These are phyloP conservation scores for Meredithiella fracta DNA, from an alignment of 2,329 filamentous ascomycete genomes.

Conservation along the genomic window DNA sequence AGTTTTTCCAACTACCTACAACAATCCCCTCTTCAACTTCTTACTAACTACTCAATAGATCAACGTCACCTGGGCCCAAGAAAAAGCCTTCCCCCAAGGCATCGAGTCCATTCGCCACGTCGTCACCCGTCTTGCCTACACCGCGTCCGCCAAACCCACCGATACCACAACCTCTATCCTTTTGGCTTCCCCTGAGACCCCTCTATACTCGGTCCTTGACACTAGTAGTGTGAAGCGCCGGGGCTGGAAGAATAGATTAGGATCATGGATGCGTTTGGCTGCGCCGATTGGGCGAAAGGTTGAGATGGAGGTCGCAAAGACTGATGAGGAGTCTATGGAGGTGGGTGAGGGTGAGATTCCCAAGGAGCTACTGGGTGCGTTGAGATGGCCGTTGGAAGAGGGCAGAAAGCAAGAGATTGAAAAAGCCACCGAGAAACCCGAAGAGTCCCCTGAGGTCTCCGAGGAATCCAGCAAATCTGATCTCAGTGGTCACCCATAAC, in stretches of 20 bases:
- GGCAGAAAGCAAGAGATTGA: no score
- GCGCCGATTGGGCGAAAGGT: neutral
- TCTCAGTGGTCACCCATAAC: constrained; percentile 9
- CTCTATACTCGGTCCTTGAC: constrained; percentile 1
- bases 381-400: no score
- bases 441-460: no score
- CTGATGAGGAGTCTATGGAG: neutral
- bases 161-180: neutral
- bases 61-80: constrained; percentile 11
- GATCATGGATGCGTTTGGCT: constrained; percentile 8
- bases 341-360: no score
- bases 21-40: neutral
- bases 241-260: constrained; percentile 11
- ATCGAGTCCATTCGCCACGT: constrained; percentile 14
- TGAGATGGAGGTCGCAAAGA: neutral
- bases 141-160: neutral
- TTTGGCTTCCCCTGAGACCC: neutral
- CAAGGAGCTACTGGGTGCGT: no score
- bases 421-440: no score
- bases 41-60: constrained; percentile 1
- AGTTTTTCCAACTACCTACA: neutral
- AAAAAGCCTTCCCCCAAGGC: neutral
- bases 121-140: constrained; percentile 11
- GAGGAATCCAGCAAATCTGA: neutral
- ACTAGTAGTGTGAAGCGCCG: constrained; percentile 5